A percentile compares a stretch with the other conserved stretches of the same genome.
These are phyloP conservation scores for Phaeotremella skinneri DNA, from an alignment of 768 basidiomycete species.

Conservation along the genomic window DNA sequence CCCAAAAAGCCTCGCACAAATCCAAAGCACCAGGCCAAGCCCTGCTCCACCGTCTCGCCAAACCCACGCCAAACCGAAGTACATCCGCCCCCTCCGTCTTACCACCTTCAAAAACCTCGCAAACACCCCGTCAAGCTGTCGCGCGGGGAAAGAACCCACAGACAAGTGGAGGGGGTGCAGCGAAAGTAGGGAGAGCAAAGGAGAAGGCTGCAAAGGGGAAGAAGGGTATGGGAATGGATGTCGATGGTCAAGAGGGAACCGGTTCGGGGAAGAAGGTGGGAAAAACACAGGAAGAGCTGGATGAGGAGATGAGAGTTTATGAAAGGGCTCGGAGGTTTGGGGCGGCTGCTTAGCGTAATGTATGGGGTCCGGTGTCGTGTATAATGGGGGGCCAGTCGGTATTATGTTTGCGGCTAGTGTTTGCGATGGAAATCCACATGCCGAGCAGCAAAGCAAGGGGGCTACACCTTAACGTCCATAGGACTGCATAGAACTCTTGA, in stretches of 20 bases:
- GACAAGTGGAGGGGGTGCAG: background rate
- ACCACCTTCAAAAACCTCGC: conserved; percentile 22
- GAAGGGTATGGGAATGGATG: conserved; percentile 29
- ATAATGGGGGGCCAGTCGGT: background rate
- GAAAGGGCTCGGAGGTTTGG: conserved; percentile 37
- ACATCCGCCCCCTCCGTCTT: background rate
- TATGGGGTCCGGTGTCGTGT: background rate
- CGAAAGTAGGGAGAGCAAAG: conserved; percentile 38
- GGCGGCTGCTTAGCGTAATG: conserved; percentile 1
- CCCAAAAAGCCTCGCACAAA: conserved; percentile 39
- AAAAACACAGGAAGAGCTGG: conserved; percentile 42
- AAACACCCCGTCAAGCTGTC: background rate
- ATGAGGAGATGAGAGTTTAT: conserved; percentile 44
- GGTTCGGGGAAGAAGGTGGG: conserved; percentile 20
- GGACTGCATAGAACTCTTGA: too few species aligned
- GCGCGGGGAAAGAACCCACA: background rate
- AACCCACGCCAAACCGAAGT: background rate
- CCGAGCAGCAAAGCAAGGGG: too few species aligned
- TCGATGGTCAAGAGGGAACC: conserved; percentile 23
- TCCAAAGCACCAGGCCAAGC: conserved; percentile 20
- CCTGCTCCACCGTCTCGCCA: conserved; percentile 28
- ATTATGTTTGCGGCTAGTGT: background rate
- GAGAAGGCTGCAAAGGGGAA: conserved; percentile 8
- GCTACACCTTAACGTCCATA: too few species aligned
- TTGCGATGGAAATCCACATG: background rate